These are phyloP conservation scores for Coemansia sp. DNA, from an alignment of 192 early-diverging fungal species.

Conservation along the genomic window DNA sequence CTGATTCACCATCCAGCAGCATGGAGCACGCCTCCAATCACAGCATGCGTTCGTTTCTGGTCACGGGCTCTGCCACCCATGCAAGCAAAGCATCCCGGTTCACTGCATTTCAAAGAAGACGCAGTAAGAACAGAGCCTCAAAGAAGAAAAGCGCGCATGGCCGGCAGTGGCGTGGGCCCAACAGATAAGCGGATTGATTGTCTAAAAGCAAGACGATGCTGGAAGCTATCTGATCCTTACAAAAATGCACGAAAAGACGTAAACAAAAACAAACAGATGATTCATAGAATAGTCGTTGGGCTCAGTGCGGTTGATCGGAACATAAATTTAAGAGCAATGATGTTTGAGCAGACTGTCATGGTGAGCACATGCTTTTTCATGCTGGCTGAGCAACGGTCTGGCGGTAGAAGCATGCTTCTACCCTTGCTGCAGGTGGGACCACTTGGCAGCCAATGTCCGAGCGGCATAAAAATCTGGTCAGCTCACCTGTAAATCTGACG, in stretches of 20 bases:
- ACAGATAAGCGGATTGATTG: constrained; percentile 2
- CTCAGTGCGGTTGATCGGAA: background rate
- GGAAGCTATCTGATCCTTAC: background rate
- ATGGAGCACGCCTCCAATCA: constrained; percentile 5
- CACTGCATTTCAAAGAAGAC: background rate
- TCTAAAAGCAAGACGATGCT: background rate
- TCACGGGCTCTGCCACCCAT: background rate
- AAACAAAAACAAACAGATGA: background rate
- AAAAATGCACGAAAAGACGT: background rate
- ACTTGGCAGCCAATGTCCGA: constrained; percentile 67
- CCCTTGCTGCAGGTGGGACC: constrained; percentile 93
- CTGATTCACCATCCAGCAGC: constrained; percentile 4
- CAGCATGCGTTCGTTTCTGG: background rate
- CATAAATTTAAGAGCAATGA: too few relatives aligned
- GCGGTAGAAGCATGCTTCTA: constrained; percentile 79
- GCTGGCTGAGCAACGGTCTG: constrained; percentile 93
- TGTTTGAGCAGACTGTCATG: constrained; percentile 75
- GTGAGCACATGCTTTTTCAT: constrained; percentile 18
- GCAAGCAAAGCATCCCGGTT: background rate
- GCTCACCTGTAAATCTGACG: too few relatives aligned
- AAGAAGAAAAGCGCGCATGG: background rate
- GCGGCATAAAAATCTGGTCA: constrained; percentile 78
- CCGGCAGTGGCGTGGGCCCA: background rate
- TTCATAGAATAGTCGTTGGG: background rate
- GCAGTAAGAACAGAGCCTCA: background rate